Evolutionary conservation across 1,139 yeast species (phyloP).

Genomic region (Scheffersomyces cryptocercus): DNA sequence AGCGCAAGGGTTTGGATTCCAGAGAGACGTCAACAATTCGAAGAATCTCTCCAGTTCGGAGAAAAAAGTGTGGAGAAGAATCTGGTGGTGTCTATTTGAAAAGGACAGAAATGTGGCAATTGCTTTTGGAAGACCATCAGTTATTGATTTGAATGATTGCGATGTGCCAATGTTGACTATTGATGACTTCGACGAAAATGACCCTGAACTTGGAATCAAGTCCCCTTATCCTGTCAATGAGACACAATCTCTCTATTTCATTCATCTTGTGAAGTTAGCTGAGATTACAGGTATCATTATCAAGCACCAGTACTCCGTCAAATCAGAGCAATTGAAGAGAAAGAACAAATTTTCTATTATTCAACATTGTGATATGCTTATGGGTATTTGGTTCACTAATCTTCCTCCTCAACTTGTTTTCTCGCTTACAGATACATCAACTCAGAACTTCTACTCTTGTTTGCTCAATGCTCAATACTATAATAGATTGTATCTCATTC

Average conservation of each 20-base stretch:
- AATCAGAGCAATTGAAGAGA: slow-evolving; percentile 56
- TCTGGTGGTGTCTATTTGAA: slow-evolving; percentile 81
- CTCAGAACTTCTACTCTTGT: slow-evolving; percentile 61
- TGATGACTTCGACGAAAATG: slow-evolving; percentile 65
- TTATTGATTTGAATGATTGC: slow-evolving; percentile 72
- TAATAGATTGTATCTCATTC: slow-evolving; percentile 68
- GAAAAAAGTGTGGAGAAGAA: slow-evolving; percentile 62
- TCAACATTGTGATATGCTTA: slow-evolving; percentile 74
- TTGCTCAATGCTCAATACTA: slow-evolving; percentile 72
- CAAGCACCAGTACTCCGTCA: slow-evolving; percentile 71
- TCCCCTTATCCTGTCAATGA: slow-evolving; percentile 49
- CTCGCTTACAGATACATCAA: slow-evolving; percentile 53
- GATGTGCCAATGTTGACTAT: slow-evolving; percentile 73
- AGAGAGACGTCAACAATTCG: slow-evolving; percentile 50
- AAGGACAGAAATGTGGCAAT: slow-evolving; percentile 73
- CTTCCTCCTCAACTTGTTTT: slow-evolving; percentile 68
- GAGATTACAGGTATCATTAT: slow-evolving; percentile 75
- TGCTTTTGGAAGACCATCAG: slow-evolving; percentile 74
- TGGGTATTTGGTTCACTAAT: slow-evolving; percentile 77
- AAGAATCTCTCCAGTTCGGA: slow-evolving; percentile 37
- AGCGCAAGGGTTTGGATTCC: slow-evolving; percentile 82
- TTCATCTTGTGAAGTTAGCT: slow-evolving; percentile 66
- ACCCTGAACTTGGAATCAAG: slow-evolving; percentile 44
- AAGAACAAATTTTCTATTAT: slow-evolving; percentile 56
- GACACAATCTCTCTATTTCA: slow-evolving; percentile 56